Base-by-base conservation (phyloP, 2,329 filamentous ascomycete genomes). In the Diplodia corticola region DNA sequence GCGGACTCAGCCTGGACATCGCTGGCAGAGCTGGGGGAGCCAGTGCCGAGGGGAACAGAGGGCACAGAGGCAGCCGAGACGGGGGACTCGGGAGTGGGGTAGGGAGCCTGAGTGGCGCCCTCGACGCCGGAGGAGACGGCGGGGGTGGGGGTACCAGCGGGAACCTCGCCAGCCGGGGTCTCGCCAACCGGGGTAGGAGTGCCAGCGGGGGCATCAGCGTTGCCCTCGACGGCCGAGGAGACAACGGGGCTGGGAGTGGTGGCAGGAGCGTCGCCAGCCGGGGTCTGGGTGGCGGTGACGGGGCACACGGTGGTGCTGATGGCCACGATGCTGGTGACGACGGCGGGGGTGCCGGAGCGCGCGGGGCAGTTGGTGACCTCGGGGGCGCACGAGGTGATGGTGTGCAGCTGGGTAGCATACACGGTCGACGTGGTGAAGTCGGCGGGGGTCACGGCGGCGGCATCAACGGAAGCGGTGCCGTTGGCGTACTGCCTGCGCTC, bases 241-340 rank as follows among this genome's bases (percentile, higher is more conserved):
- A 61, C 50, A 37, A 15, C 64, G 22, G 54, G 49, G 33, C 17
- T 17, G 49, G 50, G 30, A 33, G 51, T 53, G 50, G 26, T 50
- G 51, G 54, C 37, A 13, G 67, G 46, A 26, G 60, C 24, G 6
- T 74, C 73, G 46, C 70, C 69, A 30, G 71, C 61, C 10, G 76
- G 72, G 26, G 72, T 66, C 55, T 75, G 68, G 40, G 78, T 57
- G 28, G 71, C 71, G 49, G 71, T 69, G 24, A 72, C 74, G n/a
- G 80, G 77, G 79, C 80, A 80, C 73, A 80, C 69, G 68, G 78
- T 79, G 67, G 80, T 75, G 64, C 76, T 74, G 24, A 78, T 69
- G 13, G 78, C 77, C 66, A 66, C 37, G 15, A 67, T 35, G 35
- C 65, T 55, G 48, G 67, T 68, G 22, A 69, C 65, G 40, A 71